These are phyloP conservation scores for Letharia lupina DNA, from an alignment of 495 filamentous ascomycete species.

Conservation along the genomic window DNA sequence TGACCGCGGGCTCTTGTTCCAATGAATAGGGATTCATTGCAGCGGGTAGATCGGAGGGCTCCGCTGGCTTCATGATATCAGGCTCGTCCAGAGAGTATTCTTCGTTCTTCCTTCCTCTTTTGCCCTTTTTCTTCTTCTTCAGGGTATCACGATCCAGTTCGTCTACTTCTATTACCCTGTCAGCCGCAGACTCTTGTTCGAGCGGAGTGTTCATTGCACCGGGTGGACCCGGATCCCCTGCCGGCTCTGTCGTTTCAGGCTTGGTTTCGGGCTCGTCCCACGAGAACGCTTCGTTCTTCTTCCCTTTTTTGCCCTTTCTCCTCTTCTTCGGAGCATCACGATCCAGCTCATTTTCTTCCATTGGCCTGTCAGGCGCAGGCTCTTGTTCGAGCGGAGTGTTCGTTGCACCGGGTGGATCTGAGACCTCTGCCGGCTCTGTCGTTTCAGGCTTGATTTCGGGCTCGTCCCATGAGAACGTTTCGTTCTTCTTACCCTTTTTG, in stretches of 20 bases:
- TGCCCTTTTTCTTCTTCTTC: slow-evolving; percentile 30
- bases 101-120: slow-evolving; percentile 39
- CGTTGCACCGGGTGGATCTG: background rate
- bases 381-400: background rate
- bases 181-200: background rate
- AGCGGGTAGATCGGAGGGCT: background rate
- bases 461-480: slow-evolving; percentile 28
- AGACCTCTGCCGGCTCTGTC: background rate
- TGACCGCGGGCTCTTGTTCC: background rate
- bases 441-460: slow-evolving; percentile 21
- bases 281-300: slow-evolving; percentile 35
- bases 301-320: slow-evolving; percentile 33
- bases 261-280: slow-evolving; percentile 22
- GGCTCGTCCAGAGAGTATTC: slow-evolving; percentile 27
- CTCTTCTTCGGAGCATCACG: slow-evolving; percentile 22
- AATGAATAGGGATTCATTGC: background rate
- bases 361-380: background rate
- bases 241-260: background rate
- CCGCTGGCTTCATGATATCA: background rate
- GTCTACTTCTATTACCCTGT: background rate
- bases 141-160: slow-evolving; percentile 6
- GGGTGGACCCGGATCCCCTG: background rate
- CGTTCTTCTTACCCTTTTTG: slow-evolving; percentile 38
- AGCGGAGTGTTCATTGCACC: background rate
- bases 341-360: slow-evolving; percentile 8